A percentile compares a stretch with the other conserved stretches of the same genome.
Evolutionary conservation across 2,329 filamentous ascomycete genomes (phyloP).

Genomic region (Alternaria metachromatica): DNA sequence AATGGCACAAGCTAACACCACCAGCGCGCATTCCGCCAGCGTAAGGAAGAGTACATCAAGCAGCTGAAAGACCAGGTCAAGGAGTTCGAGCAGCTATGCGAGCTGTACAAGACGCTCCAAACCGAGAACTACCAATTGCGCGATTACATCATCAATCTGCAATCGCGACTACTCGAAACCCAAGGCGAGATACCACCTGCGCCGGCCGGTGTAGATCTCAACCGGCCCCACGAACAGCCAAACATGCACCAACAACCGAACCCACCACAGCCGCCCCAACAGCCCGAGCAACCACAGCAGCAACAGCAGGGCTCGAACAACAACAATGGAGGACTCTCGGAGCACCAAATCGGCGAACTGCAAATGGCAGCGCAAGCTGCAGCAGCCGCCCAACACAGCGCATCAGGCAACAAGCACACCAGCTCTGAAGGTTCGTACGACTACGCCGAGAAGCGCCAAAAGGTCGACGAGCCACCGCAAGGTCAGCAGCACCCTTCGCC

Average conservation of each 20-base stretch:
- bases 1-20: constrained; percentile 28
- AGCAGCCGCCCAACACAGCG: constrained; percentile 42
- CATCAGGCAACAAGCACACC: constrained; percentile 42
- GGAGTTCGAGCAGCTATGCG: constrained; percentile 76
- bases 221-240: constrained; percentile 55
- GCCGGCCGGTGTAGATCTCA: constrained; percentile 78
- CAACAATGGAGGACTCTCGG: constrained; percentile 45
- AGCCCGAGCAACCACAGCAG: constrained; percentile 29
- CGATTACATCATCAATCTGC: constrained; percentile 90
- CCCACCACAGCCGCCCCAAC: constrained; percentile 26
- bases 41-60: constrained; percentile 98
- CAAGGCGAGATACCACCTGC: constrained; percentile 85
- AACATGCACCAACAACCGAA: constrained; percentile 29
- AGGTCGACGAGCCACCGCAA: constrained; percentile 42
- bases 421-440: constrained; percentile 41
- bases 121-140: constrained; percentile 88
- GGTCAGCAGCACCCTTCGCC: constrained; percentile 41
- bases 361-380: constrained; percentile 49
- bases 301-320: constrained; percentile 30
- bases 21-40: constrained; percentile 93
- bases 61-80: constrained; percentile 94
- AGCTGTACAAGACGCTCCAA: constrained; percentile 80
- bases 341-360: constrained; percentile 41
- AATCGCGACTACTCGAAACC: constrained; percentile 82
- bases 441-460: constrained; percentile 47